These are phyloP conservation scores for Sarcodon sp. DNA, from an alignment of 768 basidiomycete genomes.

Conservation along the genomic window DNA sequence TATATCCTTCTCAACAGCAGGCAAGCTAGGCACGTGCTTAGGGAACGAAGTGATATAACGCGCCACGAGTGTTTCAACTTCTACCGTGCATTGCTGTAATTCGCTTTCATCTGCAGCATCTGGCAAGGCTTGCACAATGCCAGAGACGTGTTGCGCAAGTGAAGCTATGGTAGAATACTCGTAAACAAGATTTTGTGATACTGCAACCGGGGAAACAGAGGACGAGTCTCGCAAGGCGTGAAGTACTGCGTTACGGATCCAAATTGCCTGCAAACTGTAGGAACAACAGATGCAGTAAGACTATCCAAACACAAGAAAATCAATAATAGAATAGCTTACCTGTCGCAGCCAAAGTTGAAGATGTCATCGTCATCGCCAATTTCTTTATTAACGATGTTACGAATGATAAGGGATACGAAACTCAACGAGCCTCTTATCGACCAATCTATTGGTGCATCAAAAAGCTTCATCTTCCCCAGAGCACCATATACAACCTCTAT, in stretches of 20 bases:
- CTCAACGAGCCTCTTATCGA: slow-evolving; percentile 8
- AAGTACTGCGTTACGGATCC: slow-evolving; percentile 19
- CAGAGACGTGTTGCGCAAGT: slow-evolving; percentile 9
- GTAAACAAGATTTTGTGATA: slow-evolving; percentile 22
- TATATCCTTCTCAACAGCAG: slow-evolving; percentile 1
- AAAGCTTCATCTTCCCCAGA: slow-evolving; percentile 19
- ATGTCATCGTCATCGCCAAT: slow-evolving; percentile 19
- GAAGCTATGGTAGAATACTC: slow-evolving; percentile 25
- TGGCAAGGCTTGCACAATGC: slow-evolving; percentile 15
- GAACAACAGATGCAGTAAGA: not conserved
- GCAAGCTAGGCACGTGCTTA: not conserved
- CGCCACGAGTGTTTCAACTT: slow-evolving; percentile 7
- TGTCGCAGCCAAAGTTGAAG: slow-evolving; percentile 23
- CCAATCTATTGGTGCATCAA: slow-evolving; percentile 16
- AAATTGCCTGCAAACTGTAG: slow-evolving; percentile 18
- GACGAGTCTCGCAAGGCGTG: slow-evolving; percentile 14
- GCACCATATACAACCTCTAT: slow-evolving; percentile 23
- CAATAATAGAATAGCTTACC: slow-evolving; percentile 8
- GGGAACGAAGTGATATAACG: slow-evolving; percentile 8
- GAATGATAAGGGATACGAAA: slow-evolving; percentile 21
- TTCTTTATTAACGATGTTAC: slow-evolving; percentile 14
- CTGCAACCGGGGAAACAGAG: slow-evolving; percentile 1
- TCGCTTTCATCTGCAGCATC: slow-evolving; percentile 19
- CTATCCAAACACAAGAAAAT: not conserved
- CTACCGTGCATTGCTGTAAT: not conserved